These are phyloP conservation scores for Rhamnella rubrinervis DNA, from an alignment of 331 rosid species.

Conservation along the genomic window DNA sequence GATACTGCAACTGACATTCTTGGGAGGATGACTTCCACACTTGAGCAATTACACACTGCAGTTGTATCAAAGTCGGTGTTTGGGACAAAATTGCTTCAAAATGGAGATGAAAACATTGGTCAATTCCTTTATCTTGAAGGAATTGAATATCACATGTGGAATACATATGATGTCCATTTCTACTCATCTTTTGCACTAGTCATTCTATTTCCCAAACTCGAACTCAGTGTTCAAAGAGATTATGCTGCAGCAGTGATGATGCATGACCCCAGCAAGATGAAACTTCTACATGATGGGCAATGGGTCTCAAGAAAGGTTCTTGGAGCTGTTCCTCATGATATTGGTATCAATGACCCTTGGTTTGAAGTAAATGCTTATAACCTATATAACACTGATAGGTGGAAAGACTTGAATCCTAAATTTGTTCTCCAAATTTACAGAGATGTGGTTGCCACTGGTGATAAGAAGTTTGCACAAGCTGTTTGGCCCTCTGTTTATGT, in stretches of 20 bases:
- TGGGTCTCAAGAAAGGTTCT: conserved; percentile 82
- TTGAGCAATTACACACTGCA: conserved; percentile 49
- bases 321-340: conserved; percentile 98
- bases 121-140: conserved; percentile 94
- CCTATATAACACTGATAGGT: conserved; percentile 78
- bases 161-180: conserved; percentile 87
- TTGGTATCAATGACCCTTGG: conserved; percentile 90
- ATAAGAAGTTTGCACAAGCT: conserved; percentile 84
- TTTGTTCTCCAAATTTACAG: conserved; percentile 95
- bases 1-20: conserved; percentile 79
- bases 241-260: conserved; percentile 97
- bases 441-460: conserved; percentile 90
- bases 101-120: conserved; percentile 92
- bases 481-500: conserved; percentile 97
- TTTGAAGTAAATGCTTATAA: conserved; percentile 90
- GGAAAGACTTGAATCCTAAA: conserved; percentile 98
- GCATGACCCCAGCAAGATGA: conserved; percentile 86
- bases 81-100: conserved; percentile 79
- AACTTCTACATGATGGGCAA: conserved; percentile 54
- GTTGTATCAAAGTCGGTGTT: conserved; percentile 62
- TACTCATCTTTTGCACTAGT: conserved; percentile 83
- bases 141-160: conserved; percentile 92
- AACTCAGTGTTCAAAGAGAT: conserved; percentile 95
- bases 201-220: conserved; percentile 87
- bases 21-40: conserved; percentile 66